Conservation (phyloP, 192 early-diverging fungal species). For the Podochytrium sp. region DNA sequence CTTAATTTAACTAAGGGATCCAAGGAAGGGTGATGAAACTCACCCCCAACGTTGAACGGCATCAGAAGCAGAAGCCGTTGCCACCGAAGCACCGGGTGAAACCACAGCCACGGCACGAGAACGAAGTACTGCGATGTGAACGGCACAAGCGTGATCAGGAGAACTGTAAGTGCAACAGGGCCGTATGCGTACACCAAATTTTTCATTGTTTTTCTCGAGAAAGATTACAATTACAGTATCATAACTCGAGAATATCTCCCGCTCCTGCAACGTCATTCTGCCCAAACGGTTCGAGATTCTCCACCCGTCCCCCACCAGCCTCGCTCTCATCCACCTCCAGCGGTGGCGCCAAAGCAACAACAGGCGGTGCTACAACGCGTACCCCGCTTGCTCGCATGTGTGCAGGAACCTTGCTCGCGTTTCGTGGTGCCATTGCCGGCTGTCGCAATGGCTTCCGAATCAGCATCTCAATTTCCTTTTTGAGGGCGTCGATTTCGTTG, state of each 20-base stretch:
- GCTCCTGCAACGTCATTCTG: slow-evolving; percentile 2
- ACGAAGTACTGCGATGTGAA: slow-evolving; percentile 43
- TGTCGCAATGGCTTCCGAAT: slow-evolving; percentile 51
- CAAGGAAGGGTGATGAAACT: too few species aligned
- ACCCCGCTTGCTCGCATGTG: slow-evolving; percentile 21
- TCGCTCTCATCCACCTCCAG: neutral
- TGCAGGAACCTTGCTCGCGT: slow-evolving; percentile 6
- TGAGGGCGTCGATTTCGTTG: slow-evolving; percentile 56
- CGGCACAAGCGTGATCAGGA: slow-evolving; percentile 18
- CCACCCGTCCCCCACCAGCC: neutral
- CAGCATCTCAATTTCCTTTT: slow-evolving; percentile 57
- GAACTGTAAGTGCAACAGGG: neutral
- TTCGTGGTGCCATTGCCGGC: neutral
- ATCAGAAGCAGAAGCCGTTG: slow-evolving; percentile 48
- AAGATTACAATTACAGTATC: too few species aligned
- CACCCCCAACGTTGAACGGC: slow-evolving; percentile 80
- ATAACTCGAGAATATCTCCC: too few species aligned
- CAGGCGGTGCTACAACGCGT: slow-evolving; percentile 8
- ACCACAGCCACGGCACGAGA: slow-evolving; percentile 51
- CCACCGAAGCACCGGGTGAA: slow-evolving; percentile 4
- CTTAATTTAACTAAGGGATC: too few species aligned
- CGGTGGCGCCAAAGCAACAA: slow-evolving; percentile 5
- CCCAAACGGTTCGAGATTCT: neutral
- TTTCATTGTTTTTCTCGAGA: too few species aligned
- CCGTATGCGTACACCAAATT: too few species aligned